Conservation (phyloP, 208 protist genomes). For the Herpetomonas tarakana region DNA sequence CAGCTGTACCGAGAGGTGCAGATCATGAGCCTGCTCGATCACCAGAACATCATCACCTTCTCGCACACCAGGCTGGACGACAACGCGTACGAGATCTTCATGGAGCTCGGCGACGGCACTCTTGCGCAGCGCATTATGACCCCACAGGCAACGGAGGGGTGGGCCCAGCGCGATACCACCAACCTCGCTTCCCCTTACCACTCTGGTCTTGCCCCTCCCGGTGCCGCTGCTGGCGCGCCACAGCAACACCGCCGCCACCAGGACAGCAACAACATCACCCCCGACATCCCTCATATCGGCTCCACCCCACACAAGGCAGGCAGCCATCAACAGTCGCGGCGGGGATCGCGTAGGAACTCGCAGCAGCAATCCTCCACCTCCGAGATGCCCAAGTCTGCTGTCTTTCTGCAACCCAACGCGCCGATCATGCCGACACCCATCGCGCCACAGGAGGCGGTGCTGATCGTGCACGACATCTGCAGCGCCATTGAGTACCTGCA, state of each 20-base stretch:
- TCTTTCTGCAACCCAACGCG: not conserved
- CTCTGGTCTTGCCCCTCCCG: not conserved
- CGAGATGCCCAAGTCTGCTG: not conserved
- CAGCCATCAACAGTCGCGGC: not conserved
- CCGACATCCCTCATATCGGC: not conserved
- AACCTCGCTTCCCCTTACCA: not conserved
- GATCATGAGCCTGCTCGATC: conserved; percentile 71
- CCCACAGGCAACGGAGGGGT: not conserved
- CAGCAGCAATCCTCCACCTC: not conserved
- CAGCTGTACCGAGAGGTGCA: conserved; percentile 69
- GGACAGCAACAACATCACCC: not conserved
- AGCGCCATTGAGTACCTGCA: conserved; percentile 68
- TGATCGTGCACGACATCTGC: conserved; percentile 74
- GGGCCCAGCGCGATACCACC: not conserved
- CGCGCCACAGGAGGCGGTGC: conserved; percentile 39
- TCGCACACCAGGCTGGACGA: conserved; percentile 67
- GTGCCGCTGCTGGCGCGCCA: conserved; percentile 5
- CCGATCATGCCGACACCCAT: conserved; percentile 1
- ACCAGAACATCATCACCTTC: conserved; percentile 74
- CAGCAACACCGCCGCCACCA: not conserved
- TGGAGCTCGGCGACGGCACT: conserved; percentile 74
- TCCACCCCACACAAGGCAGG: not conserved
- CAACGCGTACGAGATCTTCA: conserved; percentile 73
- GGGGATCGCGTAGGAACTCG: not conserved
- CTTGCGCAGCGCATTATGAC: conserved; percentile 16